These are phyloP conservation scores for Blastomyces parvus DNA, from an alignment of 2,329 filamentous ascomycete species.

Conservation along the genomic window DNA sequence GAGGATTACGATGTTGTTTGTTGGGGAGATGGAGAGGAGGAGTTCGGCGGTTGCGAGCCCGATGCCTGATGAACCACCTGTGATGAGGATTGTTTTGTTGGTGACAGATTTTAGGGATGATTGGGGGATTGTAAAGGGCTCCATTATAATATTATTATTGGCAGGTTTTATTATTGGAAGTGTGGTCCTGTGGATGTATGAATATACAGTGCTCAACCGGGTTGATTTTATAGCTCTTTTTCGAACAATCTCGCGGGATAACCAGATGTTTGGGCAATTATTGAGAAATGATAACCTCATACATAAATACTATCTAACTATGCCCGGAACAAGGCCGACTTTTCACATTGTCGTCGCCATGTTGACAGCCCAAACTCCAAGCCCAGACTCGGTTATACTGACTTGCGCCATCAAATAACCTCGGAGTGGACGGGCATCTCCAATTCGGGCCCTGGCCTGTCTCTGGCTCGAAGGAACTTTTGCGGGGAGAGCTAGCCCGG, in stretches of 20 bases:
- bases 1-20: slow-evolving; percentile 35
- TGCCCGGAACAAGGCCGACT: no score
- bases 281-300: no score
- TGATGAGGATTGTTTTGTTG: slow-evolving; percentile 27
- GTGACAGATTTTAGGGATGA: slow-evolving; percentile 16
- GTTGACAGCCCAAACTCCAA: no score
- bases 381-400: no score
- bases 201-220: no score
- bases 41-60: slow-evolving; percentile 34
- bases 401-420: not conserved
- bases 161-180: no score
- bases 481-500: not conserved
- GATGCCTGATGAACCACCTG: slow-evolving; percentile 35
- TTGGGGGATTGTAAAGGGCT: slow-evolving; percentile 24
- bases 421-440: not conserved
- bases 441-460: not conserved
- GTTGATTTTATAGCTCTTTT: no score
- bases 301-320: no score
- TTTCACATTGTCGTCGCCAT: no score
- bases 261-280: no score
- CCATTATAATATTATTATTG: not conserved
- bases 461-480: not conserved
- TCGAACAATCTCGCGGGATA: no score
- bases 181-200: no score
- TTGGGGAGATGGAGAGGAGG: slow-evolving; percentile 29